Evolutionary conservation across 2,329 filamentous ascomycete species (phyloP).

Genomic region (Dryadomyces quercivorus): DNA sequence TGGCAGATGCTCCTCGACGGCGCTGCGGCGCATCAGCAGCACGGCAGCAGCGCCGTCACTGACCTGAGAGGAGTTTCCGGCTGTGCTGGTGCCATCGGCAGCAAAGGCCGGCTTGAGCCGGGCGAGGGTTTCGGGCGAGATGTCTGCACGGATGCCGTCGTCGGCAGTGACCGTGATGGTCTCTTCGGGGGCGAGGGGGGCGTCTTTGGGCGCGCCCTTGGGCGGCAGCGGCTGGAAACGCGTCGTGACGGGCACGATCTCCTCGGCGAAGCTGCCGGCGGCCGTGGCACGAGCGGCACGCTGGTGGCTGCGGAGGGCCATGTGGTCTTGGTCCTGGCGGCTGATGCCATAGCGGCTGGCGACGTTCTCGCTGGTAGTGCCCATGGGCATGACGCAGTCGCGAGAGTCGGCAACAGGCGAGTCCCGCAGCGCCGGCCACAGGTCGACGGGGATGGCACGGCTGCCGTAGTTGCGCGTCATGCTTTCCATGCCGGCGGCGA

Average conservation of each 20-base stretch:
- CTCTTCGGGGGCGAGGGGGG: slow-evolving; percentile 24
- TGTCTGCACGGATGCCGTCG: slow-evolving; percentile 66
- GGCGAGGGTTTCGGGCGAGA: slow-evolving; percentile 57
- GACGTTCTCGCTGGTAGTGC: slow-evolving; percentile 80
- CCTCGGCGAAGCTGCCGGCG: slow-evolving; percentile 65
- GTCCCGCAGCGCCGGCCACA: slow-evolving; percentile 63
- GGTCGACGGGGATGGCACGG: slow-evolving; percentile 68
- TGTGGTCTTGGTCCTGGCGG: slow-evolving; percentile 68
- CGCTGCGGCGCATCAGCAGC: slow-evolving; percentile 74
- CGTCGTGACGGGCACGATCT: slow-evolving; percentile 73
- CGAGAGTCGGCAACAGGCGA: slow-evolving; percentile 54
- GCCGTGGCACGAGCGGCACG: slow-evolving; percentile 60
- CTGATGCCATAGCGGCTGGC: slow-evolving; percentile 62
- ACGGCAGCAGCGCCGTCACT: slow-evolving; percentile 78
- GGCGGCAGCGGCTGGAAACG: slow-evolving; percentile 52
- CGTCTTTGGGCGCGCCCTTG: slow-evolving; percentile 26
- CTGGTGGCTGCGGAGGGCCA: slow-evolving; percentile 63
- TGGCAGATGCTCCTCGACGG: slow-evolving; percentile 62
- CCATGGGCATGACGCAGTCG: slow-evolving; percentile 94
- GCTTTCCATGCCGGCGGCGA: slow-evolving; percentile 88
- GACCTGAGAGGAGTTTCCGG: slow-evolving; percentile 73
- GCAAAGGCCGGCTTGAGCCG: slow-evolving; percentile 81
- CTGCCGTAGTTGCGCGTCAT: slow-evolving; percentile 88
- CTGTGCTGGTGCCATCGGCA: slow-evolving; percentile 62
- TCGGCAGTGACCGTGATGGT: slow-evolving; percentile 60